Evolutionary conservation across 1,284 basidiomycete genomes (phyloP), one percentile per base, ranked within the genome.

Genomic region (Heterobasidion occidentale): DNA sequence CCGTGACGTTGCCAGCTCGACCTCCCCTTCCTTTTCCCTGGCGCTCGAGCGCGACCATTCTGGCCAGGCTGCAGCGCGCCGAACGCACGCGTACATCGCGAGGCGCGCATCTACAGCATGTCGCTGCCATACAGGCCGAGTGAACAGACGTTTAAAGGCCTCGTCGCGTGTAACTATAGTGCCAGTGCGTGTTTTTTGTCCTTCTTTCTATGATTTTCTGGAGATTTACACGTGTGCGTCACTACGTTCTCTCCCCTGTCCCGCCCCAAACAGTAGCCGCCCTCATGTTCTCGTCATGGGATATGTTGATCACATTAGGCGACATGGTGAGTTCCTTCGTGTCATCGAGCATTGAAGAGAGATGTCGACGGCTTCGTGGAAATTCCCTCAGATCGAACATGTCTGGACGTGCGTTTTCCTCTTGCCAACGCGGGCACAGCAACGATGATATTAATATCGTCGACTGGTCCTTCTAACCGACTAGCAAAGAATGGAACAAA

Each of bases 281-380:
- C 19, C 55, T 67, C 17, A 56, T 62, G 7, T 67, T 65, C 52
- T 63, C 65, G 2, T n/a, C 65, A 36, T 60, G 62, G 55, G 66
- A 67, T 50, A 56, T 62, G 11, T 27, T 60, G 38, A 47, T 64
- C 12, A 60, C 55, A 3, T 45, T 62, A 8, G 62, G 27, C 46
- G 52, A 19, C 14, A 35, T 52, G 50, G 56, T 56, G 46, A 19
- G 47, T 48, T 11, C 36, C 20, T 11, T 17, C 11, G 11, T 14
- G 46, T 19, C 3, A 11, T 17, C 11, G 46, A 15, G 27, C 3
- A 48, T 19, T 6, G 9, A 19, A 33, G 19, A 48, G 46, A 33
- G 14, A 45, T 45, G 44, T 17, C 7, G 14, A 27, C 27, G 27
- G 27, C 27, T 27, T 27, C 27, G 27, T 6, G 27, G 27, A 27